Conservation (phyloP, 2,329 filamentous ascomycete species). For the Rugonectria rugulosa region DNA sequence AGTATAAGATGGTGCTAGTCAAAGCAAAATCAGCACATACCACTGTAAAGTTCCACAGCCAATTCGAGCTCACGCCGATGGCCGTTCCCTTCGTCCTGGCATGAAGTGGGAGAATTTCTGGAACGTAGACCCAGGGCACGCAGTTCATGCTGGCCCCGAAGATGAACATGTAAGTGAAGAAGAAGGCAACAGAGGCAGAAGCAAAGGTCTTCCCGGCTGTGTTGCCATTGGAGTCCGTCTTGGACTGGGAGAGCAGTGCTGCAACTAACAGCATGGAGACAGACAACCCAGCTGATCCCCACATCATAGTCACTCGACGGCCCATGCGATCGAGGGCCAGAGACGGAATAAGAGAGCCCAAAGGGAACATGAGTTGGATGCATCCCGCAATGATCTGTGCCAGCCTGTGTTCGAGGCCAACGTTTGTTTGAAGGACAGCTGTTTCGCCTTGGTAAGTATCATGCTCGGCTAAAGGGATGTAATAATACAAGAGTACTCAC, state of each 20-base stretch:
- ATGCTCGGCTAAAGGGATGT: neutral
- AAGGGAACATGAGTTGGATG: conserved; percentile 46
- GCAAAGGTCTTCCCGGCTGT: conserved; percentile 20
- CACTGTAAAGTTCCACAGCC: conserved; percentile 45
- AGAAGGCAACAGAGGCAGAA: conserved; percentile 26
- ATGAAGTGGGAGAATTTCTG: conserved; percentile 30
- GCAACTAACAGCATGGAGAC: conserved; percentile 29
- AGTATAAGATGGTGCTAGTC: neutral
- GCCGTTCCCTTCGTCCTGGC: conserved; percentile 30
- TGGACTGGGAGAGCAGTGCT: conserved; percentile 21
- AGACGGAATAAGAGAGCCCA: conserved; percentile 47
- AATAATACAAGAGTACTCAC: conserved; percentile 22
- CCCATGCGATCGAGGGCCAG: conserved; percentile 48
- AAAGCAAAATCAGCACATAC: neutral
- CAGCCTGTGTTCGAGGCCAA: conserved; percentile 27
- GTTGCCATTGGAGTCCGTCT: too few species aligned
- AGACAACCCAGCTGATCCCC: conserved; percentile 40
- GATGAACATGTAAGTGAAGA: conserved; percentile 31
- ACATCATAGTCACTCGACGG: conserved; percentile 51
- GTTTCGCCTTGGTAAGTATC: neutral
- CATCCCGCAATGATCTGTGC: conserved; percentile 46
- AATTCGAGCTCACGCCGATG: conserved; percentile 41
- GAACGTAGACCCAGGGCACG: conserved; percentile 36
- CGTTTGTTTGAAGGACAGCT: conserved; percentile 23
- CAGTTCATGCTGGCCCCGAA: conserved; percentile 33